These are phyloP conservation scores for Naumovozyma baii DNA, from an alignment of 805 yeast species.

Conservation along the genomic window DNA sequence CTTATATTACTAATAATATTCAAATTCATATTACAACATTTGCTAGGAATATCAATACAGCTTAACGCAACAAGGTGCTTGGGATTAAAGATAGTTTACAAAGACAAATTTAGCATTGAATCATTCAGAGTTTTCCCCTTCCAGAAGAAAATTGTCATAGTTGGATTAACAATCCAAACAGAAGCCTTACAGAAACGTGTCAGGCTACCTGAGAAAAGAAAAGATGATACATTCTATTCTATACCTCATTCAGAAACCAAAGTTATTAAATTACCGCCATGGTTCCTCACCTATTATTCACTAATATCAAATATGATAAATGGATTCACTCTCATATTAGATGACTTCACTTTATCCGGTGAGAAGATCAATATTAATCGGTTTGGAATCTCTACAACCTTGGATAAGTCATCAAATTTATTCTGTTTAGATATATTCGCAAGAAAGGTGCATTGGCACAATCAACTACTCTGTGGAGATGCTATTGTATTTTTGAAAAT, in stretches of 20 bases:
- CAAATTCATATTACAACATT: not conserved
- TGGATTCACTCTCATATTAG: slow-evolving; percentile 1
- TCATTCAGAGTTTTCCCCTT: slow-evolving; percentile 14
- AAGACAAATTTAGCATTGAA: slow-evolving; percentile 8
- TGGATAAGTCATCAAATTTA: not conserved
- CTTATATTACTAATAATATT: not conserved
- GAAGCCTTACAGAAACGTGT: too few relatives aligned
- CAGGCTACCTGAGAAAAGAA: too few relatives aligned
- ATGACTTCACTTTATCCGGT: slow-evolving; percentile 6
- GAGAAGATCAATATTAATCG: slow-evolving; percentile 1
- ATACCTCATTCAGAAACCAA: not conserved
- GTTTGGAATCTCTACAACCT: slow-evolving; percentile 1
- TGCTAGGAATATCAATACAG: slow-evolving; percentile 11
- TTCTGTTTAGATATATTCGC: slow-evolving; percentile 4
- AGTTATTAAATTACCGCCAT: not conserved
- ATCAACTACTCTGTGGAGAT: slow-evolving; percentile 4
- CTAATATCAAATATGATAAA: not conserved
- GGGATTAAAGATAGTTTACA: slow-evolving; percentile 7
- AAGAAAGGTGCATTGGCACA: slow-evolving; percentile 7
- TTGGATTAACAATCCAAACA: slow-evolving; percentile 4
- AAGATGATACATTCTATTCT: too few relatives aligned
- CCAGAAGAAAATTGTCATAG: slow-evolving; percentile 11
- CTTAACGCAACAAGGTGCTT: slow-evolving; percentile 17
- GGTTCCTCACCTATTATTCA: not conserved
- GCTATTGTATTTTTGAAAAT: not conserved